These are phyloP conservation scores for Leishmania aethiopica DNA, from an alignment of 208 protist species.

Conservation along the genomic window DNA sequence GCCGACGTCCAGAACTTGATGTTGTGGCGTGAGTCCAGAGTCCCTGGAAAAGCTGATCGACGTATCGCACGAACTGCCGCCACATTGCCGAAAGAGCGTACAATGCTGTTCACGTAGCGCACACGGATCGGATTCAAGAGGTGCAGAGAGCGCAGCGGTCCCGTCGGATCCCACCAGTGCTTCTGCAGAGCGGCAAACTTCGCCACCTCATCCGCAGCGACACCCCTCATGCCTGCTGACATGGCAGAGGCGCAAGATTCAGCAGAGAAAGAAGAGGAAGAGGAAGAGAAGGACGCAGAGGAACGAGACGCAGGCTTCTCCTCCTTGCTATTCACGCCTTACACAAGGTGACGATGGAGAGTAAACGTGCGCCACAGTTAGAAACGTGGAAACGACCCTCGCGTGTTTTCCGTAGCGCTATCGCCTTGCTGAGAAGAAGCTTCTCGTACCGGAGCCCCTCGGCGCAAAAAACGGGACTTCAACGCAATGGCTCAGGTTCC, in stretches of 20 bases:
- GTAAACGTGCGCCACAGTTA: background rate
- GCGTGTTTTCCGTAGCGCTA: background rate
- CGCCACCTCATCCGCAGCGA: conserved; percentile 69
- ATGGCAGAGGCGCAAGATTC: background rate
- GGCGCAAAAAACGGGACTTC: background rate
- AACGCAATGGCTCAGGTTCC: background rate
- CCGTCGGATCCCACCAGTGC: conserved; percentile 90
- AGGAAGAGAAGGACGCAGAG: background rate
- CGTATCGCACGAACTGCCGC: conserved; percentile 12
- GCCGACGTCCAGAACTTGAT: conserved; percentile 87
- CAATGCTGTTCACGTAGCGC: conserved; percentile 70
- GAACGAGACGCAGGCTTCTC: background rate
- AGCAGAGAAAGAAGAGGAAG: background rate
- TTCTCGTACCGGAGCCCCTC: background rate
- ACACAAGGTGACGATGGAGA: background rate
- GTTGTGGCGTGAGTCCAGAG: conserved; percentile 17
- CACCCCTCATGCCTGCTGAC: conserved; percentile 31
- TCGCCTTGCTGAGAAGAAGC: background rate
- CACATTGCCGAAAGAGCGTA: conserved; percentile 42
- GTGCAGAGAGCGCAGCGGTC: conserved; percentile 90
- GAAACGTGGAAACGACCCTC: background rate
- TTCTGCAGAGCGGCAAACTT: conserved; percentile 76
- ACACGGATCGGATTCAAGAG: conserved; percentile 92
- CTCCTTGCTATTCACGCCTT: background rate
- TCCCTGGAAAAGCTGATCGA: conserved; percentile 15